Evolutionary conservation across 345 rosid genomes (phyloP), one percentile per base, ranked within the genome.

Genomic region (Hirschfeldia incana): DNA sequence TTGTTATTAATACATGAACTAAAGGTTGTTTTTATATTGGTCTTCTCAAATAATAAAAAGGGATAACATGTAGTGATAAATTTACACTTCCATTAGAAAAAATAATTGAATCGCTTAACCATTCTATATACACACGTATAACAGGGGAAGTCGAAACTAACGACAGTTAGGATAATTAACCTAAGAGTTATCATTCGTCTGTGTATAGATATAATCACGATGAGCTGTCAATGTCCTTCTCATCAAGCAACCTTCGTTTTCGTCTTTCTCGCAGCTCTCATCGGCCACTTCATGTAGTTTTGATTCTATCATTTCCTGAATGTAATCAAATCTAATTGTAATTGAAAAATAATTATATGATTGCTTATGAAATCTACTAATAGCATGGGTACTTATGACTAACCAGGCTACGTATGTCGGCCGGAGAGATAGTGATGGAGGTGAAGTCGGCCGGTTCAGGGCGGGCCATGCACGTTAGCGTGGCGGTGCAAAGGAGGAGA

Each of bases 221-320:
- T 90, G 90, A 66, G 89, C 86, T 21, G 84, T 86, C 55, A 87
- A 86, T 74, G 90, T 78, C 74, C 88, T 85, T 73, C 85, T 82
- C 70, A 73, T 74, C 81, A 87, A 67, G 58, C 94, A 88, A 68
- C 88, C 90, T 32, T 90, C 90, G 32, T 86, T 86, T 27, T 61
- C 83, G 28, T 76, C 64, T 36, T 85, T 88, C 58, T 85, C 83
- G 55, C 94, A 88, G 85, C 55, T 76, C 53, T 81, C 87, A 11
- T 75, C 86, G 13, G 73, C 69, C 17, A 65, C 78, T 2, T 71
- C 85, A 36, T 78, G 69, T 67, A 78, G 32, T 73, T 67, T 78
- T 78, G 78, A 78, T 67, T 73, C 77, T 46, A 78, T 78, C 82
- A 78, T 78, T 73, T 78, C 82, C 82, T 78, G 55, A 65, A 70